Evolutionary conservation across 2,329 filamentous ascomycete species (phyloP), one percentile per base, ranked within the genome.

Genomic region (Ophiostoma tasmaniense): DNA sequence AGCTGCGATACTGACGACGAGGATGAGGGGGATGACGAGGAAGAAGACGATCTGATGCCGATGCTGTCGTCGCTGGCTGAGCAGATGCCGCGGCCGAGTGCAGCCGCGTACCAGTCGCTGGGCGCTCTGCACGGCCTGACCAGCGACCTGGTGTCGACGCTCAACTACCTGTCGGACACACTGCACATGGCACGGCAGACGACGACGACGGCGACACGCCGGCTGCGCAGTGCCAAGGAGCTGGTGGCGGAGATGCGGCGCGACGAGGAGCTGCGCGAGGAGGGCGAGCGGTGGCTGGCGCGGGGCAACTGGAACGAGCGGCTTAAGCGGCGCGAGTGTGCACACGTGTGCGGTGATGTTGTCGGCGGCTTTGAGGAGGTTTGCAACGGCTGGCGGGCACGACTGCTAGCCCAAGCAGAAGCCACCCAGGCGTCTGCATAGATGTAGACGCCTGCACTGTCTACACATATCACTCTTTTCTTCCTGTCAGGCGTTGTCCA

Each of bases 121-220:
- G 84, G 87, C 70, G 84, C 86, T 28, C 83, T 94, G 67, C 89
- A 92, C 76, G 83, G 85, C 7, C 83, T 91, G 72, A 93, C 90
- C 0, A 82, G 86, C 33, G 90, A 93, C 71, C 81, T 94, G 35
- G 86, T 94, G 10, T 86, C 92, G 74, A 91, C 92, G 7, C 85
- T 99, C 64, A 92, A 92, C 74, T 90, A 92, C 73, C 83, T 99
- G 4, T 92, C 91, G 7, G 95, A 99, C 77, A 93, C 92, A 3
- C 83, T 99, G 42, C 94, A 98, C 78, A 97, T 98, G 89, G 93
- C 90, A 39, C 89, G 92, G 14, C 94, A 98, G 78, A 90, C 91
- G 0, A 95, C 92, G 0, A 90, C 88, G 2, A 90, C 90, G 11
- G 95, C 94, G 1, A 89, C 90, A 2, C 84, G 95, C 68, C 86